These are phyloP conservation scores for Polygonum maritimum DNA, from an alignment of 148 eudicot species.

Conservation along the genomic window DNA sequence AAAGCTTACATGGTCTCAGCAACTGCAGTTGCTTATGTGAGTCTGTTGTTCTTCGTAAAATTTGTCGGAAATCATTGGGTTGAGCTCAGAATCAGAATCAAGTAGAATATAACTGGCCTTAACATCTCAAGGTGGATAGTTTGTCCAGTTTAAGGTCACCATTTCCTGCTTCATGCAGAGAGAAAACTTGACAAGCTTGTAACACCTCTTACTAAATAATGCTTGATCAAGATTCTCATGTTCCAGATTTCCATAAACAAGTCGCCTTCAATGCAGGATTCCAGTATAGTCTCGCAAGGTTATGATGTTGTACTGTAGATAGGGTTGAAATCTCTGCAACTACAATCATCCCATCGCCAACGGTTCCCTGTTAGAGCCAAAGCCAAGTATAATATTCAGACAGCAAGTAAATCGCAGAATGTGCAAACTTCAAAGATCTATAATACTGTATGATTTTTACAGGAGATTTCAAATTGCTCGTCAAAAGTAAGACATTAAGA, in stretches of 20 bases:
- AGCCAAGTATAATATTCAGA: neutral
- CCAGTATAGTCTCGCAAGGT: slow-evolving; percentile 71
- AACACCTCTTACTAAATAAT: slow-evolving; percentile 43
- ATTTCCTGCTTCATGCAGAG: slow-evolving; percentile 19
- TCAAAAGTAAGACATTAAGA: neutral
- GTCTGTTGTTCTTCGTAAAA: slow-evolving; percentile 79
- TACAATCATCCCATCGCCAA: slow-evolving; percentile 57
- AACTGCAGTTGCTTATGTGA: slow-evolving; percentile 77
- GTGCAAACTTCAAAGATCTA: neutral
- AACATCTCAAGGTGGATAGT: slow-evolving; percentile 78
- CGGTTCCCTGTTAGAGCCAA: slow-evolving; percentile 47
- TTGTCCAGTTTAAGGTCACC: slow-evolving; percentile 47
- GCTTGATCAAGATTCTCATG: slow-evolving; percentile 89
- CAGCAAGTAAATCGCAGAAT: neutral
- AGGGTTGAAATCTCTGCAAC: slow-evolving; percentile 85
- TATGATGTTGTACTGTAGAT: slow-evolving; percentile 78
- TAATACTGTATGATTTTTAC: neutral
- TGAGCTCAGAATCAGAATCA: slow-evolving; percentile 58
- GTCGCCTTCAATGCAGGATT: slow-evolving; percentile 83
- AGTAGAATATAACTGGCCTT: slow-evolving; percentile 88
- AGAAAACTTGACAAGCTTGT: neutral
- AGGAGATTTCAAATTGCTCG: neutral
- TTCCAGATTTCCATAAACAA: slow-evolving; percentile 80
- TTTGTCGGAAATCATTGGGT: slow-evolving; percentile 84
- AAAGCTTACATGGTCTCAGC: slow-evolving; percentile 75